These are phyloP conservation scores for Syncephalastrum racemosum DNA, from an alignment of 371 early-diverging fungal species.

Conservation along the genomic window DNA sequence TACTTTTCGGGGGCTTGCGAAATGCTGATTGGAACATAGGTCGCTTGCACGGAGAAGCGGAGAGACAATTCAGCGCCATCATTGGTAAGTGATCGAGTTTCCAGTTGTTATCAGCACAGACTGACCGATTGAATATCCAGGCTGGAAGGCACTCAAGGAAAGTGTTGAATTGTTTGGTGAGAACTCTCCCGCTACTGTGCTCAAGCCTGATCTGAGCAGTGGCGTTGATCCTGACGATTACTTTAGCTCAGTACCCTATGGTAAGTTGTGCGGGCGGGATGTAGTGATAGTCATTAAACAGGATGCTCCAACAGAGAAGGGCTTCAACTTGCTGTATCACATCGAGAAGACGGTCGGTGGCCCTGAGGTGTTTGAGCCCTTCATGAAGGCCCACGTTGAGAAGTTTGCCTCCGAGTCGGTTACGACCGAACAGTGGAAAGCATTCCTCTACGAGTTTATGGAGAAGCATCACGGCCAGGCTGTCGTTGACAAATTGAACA, in stretches of 20 bases:
- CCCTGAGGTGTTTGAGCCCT: constrained; percentile 78
- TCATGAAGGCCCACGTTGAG: constrained; percentile 81
- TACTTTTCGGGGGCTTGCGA: background rate
- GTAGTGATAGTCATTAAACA: too few relatives aligned
- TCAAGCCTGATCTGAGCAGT: constrained; percentile 73
- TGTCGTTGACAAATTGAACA: constrained; percentile 66
- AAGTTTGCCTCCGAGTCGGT: constrained; percentile 87
- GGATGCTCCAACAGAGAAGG: constrained; percentile 64
- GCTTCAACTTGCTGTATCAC: constrained; percentile 90
- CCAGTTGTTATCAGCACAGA: background rate
- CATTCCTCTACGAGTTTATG: constrained; percentile 74
- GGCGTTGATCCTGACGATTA: constrained; percentile 95
- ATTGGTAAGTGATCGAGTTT: constrained; percentile 53
- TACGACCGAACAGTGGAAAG: constrained; percentile 86
- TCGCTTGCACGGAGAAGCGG: constrained; percentile 81
- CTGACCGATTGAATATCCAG: constrained; percentile 12
- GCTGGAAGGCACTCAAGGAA: constrained; percentile 76
- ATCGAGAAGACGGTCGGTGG: constrained; percentile 90
- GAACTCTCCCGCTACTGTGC: constrained; percentile 74
- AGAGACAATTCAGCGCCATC: constrained; percentile 85
- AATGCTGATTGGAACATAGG: constrained; percentile 1
- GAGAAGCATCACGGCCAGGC: constrained; percentile 60
- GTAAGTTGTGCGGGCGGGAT: constrained; percentile 24
- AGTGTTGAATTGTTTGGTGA: constrained; percentile 78
- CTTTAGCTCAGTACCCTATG: constrained; percentile 92